Percentiles rank a stretch among this genome's conserved stretches.
Conservation (phyloP, 2,329 filamentous ascomycete species). For the Pseudogymnoascus sp. region DNA sequence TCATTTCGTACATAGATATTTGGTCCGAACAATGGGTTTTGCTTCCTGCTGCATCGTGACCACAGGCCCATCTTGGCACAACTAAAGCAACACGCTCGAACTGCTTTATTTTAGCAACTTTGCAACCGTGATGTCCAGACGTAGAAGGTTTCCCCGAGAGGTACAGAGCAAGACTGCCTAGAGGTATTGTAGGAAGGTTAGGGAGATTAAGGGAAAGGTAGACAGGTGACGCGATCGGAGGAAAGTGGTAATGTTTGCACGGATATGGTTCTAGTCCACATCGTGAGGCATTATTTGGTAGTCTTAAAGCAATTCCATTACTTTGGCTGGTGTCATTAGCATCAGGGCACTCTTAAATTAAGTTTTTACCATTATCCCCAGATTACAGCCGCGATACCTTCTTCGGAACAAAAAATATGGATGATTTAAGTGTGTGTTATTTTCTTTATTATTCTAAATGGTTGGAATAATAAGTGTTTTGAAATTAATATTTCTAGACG, state of each 20-base stretch:
- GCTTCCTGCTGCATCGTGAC: not conserved
- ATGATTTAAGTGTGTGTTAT: no score
- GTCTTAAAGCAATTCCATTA: not conserved
- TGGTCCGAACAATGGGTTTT: not conserved
- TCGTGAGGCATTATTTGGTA: not conserved
- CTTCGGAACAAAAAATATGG: no score
- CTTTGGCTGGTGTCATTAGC: not conserved
- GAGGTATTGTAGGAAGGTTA: not conserved
- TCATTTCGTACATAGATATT: not conserved
- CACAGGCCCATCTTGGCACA: not conserved
- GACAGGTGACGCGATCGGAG: not conserved
- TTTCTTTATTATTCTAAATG: not conserved
- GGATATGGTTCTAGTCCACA: not conserved
- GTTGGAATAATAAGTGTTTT: not conserved
- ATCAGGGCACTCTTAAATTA: no score
- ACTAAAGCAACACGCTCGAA: slow-evolving; percentile 9
- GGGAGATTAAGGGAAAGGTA: not conserved
- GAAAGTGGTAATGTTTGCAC: not conserved
- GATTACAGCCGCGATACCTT: no score
- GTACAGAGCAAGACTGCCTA: not conserved
- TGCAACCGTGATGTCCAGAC: slow-evolving; percentile 7
- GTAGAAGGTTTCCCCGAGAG: no score
- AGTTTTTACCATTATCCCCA: no score
- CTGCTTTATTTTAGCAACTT: slow-evolving; percentile 8
- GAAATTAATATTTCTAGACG: not conserved